Evolutionary conservation across 2,329 filamentous ascomycete genomes (phyloP).

Genomic region (Colletotrichum sp.): DNA sequence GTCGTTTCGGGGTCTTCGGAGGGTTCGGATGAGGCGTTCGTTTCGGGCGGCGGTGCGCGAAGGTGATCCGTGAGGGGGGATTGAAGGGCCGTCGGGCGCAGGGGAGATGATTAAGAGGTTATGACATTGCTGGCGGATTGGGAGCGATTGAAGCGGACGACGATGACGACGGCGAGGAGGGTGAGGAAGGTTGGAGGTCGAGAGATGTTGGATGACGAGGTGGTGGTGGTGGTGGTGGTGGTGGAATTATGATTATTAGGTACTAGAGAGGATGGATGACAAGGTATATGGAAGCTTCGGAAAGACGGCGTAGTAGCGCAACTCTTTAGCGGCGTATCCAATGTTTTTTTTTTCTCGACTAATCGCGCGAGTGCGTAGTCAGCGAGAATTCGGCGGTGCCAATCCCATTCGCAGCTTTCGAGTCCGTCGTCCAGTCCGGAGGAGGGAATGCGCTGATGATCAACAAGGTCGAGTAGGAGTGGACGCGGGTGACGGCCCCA

Average conservation of each 20-base stretch:
- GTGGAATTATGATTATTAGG: not conserved
- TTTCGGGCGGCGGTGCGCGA: not conserved
- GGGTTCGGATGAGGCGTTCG: not conserved
- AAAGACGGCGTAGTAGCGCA: not conserved
- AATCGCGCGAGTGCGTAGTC: not conserved
- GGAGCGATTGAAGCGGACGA: not conserved
- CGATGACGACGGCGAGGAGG: not conserved
- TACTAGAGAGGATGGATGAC: not conserved
- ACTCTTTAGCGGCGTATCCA: not conserved
- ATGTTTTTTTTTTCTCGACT: not conserved
- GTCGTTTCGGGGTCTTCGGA: not conserved
- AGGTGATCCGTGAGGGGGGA: not conserved
- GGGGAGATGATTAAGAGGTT: not conserved
- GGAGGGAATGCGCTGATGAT: not conserved
- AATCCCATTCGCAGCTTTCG: not conserved
- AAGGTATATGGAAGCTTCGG: slow-evolving; percentile 1
- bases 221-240: not conserved
- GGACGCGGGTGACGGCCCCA: not conserved
- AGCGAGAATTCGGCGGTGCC: not conserved
- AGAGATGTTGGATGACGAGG: not conserved
- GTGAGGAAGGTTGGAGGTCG: not conserved
- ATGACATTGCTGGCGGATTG: not conserved
- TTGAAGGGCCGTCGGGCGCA: not conserved
- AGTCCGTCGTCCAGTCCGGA: not conserved
- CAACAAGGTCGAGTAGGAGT: not conserved